phyloP scores from a whole-genome alignment of 2,329 filamentous ascomycete species.

The Trichoderma lentiforme region DNA sequence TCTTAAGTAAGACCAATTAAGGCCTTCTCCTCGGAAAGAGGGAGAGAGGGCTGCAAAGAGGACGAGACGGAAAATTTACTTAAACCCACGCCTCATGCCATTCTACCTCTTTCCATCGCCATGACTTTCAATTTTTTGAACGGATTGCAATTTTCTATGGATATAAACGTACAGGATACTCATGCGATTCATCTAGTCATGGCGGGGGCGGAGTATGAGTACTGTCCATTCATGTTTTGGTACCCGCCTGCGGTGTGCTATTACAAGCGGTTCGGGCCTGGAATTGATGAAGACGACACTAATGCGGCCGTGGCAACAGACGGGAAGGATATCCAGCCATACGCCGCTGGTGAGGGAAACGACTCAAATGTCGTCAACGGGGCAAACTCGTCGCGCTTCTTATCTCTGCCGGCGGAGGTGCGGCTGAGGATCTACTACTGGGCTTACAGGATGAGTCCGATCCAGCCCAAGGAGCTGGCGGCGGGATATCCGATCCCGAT shows the following conservation, averaged over 20 bases:
- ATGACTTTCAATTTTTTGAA: not conserved
- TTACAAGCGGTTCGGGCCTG: slow-evolving; percentile 2
- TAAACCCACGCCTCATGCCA: not conserved
- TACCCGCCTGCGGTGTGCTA: slow-evolving; percentile 16
- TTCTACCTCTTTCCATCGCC: not conserved
- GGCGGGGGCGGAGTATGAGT: slow-evolving; percentile 5
- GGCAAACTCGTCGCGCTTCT: slow-evolving; percentile 16
- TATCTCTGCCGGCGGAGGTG: slow-evolving; percentile 43
- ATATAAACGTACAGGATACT: not conserved
- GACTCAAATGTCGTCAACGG: not conserved
- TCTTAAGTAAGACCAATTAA: not conserved
- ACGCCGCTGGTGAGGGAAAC: not conserved
- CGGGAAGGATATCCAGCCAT: not conserved
- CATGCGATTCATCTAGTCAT: slow-evolving; percentile 9
- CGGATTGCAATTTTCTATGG: not conserved
- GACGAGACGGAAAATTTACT: not conserved
- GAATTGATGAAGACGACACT: not conserved
- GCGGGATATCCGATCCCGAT: slow-evolving; percentile 39
- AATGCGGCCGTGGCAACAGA: not conserved
- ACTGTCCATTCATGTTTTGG: slow-evolving; percentile 16
- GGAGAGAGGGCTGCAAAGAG: not conserved
- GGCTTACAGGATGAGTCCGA: slow-evolving; percentile 38
- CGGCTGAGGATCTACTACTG: slow-evolving; percentile 46
- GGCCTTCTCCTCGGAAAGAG: not conserved
- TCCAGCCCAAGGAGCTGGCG: slow-evolving; percentile 38